Base-by-base conservation (phyloP, 2,329 filamentous ascomycete species). In the Neopestalotiopsis sp. region DNA sequence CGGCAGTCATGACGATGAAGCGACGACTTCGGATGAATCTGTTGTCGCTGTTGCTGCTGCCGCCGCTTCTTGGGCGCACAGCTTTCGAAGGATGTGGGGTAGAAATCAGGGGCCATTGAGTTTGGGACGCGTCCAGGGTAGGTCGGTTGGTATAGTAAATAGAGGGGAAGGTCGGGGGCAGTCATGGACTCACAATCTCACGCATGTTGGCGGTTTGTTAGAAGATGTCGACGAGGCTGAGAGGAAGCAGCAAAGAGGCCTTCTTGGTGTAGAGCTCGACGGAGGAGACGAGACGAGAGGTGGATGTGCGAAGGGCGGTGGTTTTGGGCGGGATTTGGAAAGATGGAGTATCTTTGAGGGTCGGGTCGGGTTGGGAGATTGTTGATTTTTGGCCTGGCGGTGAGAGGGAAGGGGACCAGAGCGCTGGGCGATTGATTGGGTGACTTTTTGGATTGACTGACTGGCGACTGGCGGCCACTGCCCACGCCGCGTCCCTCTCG, bases 141-240 rank as follows among this genome's bases (percentile, higher is more conserved):
- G 59, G 59, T 20, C 59, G 57, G 13, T 6, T 30, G 17, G 30
- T 52, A 74, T 73, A 76, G 72, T 75, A 67, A 70, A 69, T 66
- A 68, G 62, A 65, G 40, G 67, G 63, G 67, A 66, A 24, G 72
- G 66, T 65, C 69, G 68, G 64, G 69, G 71, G 70, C 1, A 4
- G 28, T 10, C 13, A 61, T 68, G 67, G 66, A 89, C 90, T 83
- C 85, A 92, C 90, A 80, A 92, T 92, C 86, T 92, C 90, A 89
- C 90, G 90, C 90, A 92, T 92, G 75, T 85, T 91, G 88, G 79
- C 78, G 77, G 76, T 77, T 60, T 56, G 52, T 28, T 28, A 38
- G 34, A 38, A 38, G 56, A 28, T 12, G 40, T 34, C 42, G 45
- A 42, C 52, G 65, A 59, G 49, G 52, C 52, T 67, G 38, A 34